phyloP scores from a whole-genome alignment of 352 stramenopile genomes.

The Phytophthora foliorum region DNA sequence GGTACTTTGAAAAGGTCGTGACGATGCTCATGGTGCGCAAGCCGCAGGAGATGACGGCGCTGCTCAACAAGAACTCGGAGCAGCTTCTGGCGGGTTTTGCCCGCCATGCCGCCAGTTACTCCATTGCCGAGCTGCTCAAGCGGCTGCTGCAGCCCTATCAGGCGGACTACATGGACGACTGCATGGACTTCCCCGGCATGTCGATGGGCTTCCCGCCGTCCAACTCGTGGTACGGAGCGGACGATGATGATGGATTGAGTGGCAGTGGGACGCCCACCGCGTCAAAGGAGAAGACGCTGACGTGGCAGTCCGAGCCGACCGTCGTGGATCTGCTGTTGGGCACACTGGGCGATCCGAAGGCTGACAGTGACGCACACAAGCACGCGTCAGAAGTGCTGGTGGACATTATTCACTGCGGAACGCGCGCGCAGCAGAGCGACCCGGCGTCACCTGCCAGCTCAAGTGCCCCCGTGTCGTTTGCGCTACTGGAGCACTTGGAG shows the following conservation, averaged over 20 bases:
- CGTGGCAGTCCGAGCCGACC: constrained; percentile 76
- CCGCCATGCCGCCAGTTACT: constrained; percentile 77
- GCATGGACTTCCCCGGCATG: constrained; percentile 88
- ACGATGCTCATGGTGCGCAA: constrained; percentile 92
- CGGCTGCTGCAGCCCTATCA: constrained; percentile 87
- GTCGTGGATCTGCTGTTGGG: constrained; percentile 76
- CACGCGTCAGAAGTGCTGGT: constrained; percentile 85
- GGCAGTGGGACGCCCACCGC: constrained; percentile 67
- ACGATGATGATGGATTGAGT: constrained; percentile 77
- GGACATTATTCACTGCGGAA: constrained; percentile 90
- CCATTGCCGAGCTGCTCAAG: constrained; percentile 86
- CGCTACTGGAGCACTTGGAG: constrained; percentile 83
- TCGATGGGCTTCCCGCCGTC: constrained; percentile 77
- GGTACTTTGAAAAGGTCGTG: constrained; percentile 98
- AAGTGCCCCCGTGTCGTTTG: constrained; percentile 67
- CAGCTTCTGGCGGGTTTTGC: constrained; percentile 76
- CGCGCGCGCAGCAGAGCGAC: constrained; percentile 77
- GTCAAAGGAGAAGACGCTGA: constrained; percentile 71
- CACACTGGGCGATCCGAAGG: constrained; percentile 55
- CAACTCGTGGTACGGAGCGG: constrained; percentile 80
- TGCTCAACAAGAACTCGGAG: constrained; percentile 88
- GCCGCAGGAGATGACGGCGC: constrained; percentile 84
- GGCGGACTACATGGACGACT: constrained; percentile 87
- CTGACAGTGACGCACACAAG: constrained; percentile 86
- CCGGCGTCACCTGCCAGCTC: constrained; percentile 67